Conservation (phyloP, 2,329 filamentous ascomycete species). For the Fonsecaea multimorphosa region DNA sequence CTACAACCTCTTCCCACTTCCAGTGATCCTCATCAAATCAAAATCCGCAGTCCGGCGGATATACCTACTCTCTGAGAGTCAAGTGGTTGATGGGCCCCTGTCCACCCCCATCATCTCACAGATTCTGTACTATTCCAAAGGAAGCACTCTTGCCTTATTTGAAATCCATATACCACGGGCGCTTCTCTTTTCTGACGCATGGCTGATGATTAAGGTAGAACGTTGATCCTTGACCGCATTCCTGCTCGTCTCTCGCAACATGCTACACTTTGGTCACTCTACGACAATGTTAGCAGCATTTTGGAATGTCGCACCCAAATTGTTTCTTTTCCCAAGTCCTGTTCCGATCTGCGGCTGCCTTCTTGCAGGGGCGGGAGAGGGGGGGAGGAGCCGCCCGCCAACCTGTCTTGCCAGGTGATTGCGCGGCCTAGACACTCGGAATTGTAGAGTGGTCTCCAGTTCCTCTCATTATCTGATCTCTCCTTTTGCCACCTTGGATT, state of each 20-base stretch:
- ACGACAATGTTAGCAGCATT: background rate
- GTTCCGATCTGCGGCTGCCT: background rate
- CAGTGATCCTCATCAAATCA: background rate
- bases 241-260: background rate
- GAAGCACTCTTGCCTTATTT: background rate
- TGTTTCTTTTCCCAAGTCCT: background rate
- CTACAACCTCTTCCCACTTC: no score
- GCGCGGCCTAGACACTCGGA: background rate
- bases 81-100: background rate
- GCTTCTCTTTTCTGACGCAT: background rate
- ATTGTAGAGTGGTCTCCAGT: background rate
- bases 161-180: background rate
- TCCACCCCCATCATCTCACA: background rate
- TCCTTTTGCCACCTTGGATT: background rate
- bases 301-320: background rate
- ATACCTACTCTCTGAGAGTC: background rate
- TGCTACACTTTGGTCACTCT: background rate
- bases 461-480: background rate
- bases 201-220: constrained; percentile 9
- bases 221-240: background rate
- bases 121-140: background rate
- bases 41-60: background rate
- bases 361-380: background rate
- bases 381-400: background rate
- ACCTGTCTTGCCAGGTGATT: background rate